Conservation (phyloP, 768 basidiomycete species). For the Mycena rebaudengoi region DNA sequence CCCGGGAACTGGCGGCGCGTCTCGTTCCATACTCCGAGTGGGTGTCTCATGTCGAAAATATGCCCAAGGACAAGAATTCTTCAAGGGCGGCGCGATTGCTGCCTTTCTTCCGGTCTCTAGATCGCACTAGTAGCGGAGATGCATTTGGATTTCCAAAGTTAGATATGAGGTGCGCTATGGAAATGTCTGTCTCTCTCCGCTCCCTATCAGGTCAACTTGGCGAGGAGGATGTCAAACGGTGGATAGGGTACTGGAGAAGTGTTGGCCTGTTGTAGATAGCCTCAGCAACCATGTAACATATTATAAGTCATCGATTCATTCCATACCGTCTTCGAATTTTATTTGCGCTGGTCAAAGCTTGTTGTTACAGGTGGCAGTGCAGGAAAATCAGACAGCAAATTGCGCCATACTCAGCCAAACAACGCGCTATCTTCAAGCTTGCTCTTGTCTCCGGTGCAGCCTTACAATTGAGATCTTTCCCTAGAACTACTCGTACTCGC, state of each 20-base stretch:
- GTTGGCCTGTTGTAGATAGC: neutral
- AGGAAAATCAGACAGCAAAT: too few species aligned
- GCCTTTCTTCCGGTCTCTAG: neutral
- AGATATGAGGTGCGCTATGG: neutral
- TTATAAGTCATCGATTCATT: too few species aligned
- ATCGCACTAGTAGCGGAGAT: neutral
- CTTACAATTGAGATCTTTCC: too few species aligned
- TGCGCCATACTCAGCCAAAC: too few species aligned
- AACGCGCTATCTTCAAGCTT: too few species aligned
- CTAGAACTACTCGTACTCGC: too few species aligned
- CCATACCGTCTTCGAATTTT: too few species aligned
- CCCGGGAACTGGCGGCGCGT: conserved; percentile 30
- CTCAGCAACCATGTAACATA: too few species aligned
- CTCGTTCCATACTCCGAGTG: conserved; percentile 36
- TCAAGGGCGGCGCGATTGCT: conserved; percentile 1
- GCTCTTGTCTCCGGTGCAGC: too few species aligned
- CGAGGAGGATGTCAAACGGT: conserved; percentile 13
- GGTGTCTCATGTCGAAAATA: conserved; percentile 20
- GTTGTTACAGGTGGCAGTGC: too few species aligned
- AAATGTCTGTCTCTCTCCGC: neutral
- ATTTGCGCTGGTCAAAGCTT: too few species aligned
- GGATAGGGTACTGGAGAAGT: conserved; percentile 26
- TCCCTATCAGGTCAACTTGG: neutral
- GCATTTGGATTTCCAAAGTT: conserved; percentile 14
- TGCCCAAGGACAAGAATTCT: neutral